Conservation (phyloP, 805 yeast species). For the Spathaspora boniae region DNA sequence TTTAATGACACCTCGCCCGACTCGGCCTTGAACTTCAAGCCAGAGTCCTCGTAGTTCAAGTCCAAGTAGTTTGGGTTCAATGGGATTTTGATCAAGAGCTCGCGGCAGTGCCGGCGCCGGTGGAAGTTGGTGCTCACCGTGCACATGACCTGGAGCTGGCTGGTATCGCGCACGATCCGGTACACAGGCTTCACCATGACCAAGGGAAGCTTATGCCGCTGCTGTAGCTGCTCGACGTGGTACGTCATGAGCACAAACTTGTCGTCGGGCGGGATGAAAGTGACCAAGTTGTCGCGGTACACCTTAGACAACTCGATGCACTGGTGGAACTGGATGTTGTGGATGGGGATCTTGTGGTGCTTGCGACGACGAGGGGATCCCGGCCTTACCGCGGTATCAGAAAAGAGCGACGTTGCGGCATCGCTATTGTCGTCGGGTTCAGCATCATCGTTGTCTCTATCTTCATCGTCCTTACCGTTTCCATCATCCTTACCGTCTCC, state of each 20-base stretch:
- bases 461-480: conserved; percentile 5
- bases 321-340: conserved; percentile 45
- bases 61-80: conserved; percentile 32
- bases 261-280: conserved; percentile 83
- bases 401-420: neutral
- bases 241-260: conserved; percentile 36
- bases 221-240: conserved; percentile 41
- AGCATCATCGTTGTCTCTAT: conserved; percentile 1
- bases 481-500: conserved; percentile 10
- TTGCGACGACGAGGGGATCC: neutral
- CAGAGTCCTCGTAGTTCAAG: conserved; percentile 7
- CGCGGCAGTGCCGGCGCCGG: conserved; percentile 30
- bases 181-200: conserved; percentile 40
- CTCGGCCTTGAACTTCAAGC: conserved; percentile 66
- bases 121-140: conserved; percentile 32
- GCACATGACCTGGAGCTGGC: conserved; percentile 33
- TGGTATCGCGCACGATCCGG: conserved; percentile 17
- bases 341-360: conserved; percentile 26
- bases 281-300: conserved; percentile 63
- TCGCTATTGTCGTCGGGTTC: neutral
- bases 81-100: conserved; percentile 30
- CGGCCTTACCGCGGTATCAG: neutral
- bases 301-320: conserved; percentile 75
- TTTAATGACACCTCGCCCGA: conserved; percentile 69
- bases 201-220: conserved; percentile 37